Evolutionary conservation across 176 grass and related monocot species (phyloP), one percentile per base, ranked within the genome.

Genomic region (Zoysia pacifica): DNA sequence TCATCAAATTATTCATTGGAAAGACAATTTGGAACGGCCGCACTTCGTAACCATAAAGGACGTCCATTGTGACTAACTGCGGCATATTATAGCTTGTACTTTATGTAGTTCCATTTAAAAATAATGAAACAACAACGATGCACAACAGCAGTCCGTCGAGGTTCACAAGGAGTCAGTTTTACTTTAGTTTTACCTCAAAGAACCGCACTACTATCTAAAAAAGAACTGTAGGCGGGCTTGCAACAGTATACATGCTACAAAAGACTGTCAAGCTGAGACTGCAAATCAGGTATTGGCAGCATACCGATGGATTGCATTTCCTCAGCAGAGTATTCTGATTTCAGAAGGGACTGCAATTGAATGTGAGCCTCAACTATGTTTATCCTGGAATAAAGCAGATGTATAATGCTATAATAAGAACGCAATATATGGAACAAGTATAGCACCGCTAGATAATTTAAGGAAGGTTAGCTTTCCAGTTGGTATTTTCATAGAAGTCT

Each of bases 321-420:
- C 12, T 93, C 90, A 13, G 62, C 74, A 2, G 90, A 86, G 90
- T 99, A 95, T 81, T 99, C 96, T 2, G 96, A 90, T 72, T 90
- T 93, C 81, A 99, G 76, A 85, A 95, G 83, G 64, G 77, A 87
- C 41, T 93, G 88, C 14, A 99, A 82, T 73, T 99, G 93, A 83
- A 91, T 60, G 67, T 99, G 97, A 49, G 97, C 93, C 87, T 99
- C 93, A 47, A 99, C 79, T 77, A 95, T 93, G 83, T 96, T 96
- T 68, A 93, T 93, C 85, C 93, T 93, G 65, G 11, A 77, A 13
- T 36, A 68, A 59, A 68, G 46, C n/a, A 81, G 59, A 48, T 7
- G 12, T 42, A 10, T 56, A 28, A 28, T 28, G 0, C 28, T 28
- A 28, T 28, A 43, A 85, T 14, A 75, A 72, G 42, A 70, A 54